Conservation (phyloP, 2,329 filamentous ascomycete genomes). For the Cucurbitaria berberidis region DNA sequence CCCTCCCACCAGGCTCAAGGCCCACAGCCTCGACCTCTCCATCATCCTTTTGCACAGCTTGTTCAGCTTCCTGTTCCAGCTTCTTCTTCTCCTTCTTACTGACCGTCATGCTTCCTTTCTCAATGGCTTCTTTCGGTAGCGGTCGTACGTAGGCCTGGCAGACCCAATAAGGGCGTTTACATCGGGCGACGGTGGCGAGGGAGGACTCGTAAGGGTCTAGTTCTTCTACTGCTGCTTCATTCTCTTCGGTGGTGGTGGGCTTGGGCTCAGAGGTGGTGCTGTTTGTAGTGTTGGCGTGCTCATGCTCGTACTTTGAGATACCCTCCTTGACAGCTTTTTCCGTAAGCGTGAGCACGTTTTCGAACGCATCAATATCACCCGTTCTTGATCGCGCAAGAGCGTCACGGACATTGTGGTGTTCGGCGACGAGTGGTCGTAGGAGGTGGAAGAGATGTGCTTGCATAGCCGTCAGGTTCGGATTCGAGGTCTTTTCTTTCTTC, state of each 20-base stretch:
- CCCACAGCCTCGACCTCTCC: slow-evolving; percentile 28
- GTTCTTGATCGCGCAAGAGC: slow-evolving; percentile 72
- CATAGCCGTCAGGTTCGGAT: slow-evolving; percentile 76
- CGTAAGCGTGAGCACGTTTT: slow-evolving; percentile 75
- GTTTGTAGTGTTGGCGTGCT: slow-evolving; percentile 17
- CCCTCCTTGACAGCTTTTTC: slow-evolving; percentile 77
- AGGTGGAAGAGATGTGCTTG: slow-evolving; percentile 95
- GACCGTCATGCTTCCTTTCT: slow-evolving; percentile 75
- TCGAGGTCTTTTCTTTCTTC: slow-evolving; percentile 56
- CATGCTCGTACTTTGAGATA: slow-evolving; percentile 67
- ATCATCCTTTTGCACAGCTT: slow-evolving; percentile 45
- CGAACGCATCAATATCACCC: slow-evolving; percentile 77
- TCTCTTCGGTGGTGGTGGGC: not conserved
- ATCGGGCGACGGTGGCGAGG: slow-evolving; percentile 69
- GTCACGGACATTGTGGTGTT: slow-evolving; percentile 84
- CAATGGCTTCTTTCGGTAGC: slow-evolving; percentile 83
- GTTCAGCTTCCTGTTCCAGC: slow-evolving; percentile 51
- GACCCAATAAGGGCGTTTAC: slow-evolving; percentile 86
- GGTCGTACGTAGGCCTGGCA: slow-evolving; percentile 87
- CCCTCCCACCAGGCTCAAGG: slow-evolving; percentile 31
- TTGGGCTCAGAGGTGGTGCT: not conserved
- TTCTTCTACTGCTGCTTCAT: not conserved
- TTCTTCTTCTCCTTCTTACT: slow-evolving; percentile 69
- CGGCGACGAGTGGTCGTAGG: slow-evolving; percentile 78
- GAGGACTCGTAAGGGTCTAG: slow-evolving; percentile 61